These are phyloP conservation scores for Umbellularia californica DNA, from an alignment of 164 flowering plant genomes.

Conservation along the genomic window DNA sequence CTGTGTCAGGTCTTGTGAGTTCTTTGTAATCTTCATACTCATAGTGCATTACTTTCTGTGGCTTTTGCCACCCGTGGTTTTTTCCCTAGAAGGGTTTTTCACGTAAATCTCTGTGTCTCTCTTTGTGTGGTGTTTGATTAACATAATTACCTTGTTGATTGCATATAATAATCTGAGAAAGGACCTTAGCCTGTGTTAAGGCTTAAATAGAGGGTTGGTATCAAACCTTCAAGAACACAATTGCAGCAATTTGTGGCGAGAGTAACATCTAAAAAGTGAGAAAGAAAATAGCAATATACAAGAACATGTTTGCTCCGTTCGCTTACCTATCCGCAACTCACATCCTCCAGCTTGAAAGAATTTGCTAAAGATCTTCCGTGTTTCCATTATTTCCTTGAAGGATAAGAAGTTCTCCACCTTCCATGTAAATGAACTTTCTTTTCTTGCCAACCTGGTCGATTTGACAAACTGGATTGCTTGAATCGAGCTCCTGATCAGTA, in stretches of 20 bases:
- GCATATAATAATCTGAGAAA: too few species aligned
- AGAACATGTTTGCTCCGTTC: background rate
- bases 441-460: conserved; percentile 42
- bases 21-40: too few species aligned
- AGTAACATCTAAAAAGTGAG: background rate
- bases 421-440: conserved; percentile 91
- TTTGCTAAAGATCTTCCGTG: conserved; percentile 93
- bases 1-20: too few species aligned
- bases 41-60: too few species aligned
- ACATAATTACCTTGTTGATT: too few species aligned
- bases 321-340: conserved; percentile 96
- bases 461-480: conserved; percentile 29
- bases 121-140: too few species aligned
- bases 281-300: background rate
- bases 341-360: conserved; percentile 98
- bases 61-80: too few species aligned
- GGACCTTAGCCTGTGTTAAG: too few species aligned
- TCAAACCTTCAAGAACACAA: too few species aligned
- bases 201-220: too few species aligned
- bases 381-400: conserved; percentile 97
- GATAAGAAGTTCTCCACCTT: conserved; percentile 93
- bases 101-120: too few species aligned
- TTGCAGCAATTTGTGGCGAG: background rate
- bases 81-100: too few species aligned
- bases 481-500: conserved; percentile 45